Base-by-base conservation (phyloP, 106 monocot genomes). In the Narthecium ossifragum region DNA sequence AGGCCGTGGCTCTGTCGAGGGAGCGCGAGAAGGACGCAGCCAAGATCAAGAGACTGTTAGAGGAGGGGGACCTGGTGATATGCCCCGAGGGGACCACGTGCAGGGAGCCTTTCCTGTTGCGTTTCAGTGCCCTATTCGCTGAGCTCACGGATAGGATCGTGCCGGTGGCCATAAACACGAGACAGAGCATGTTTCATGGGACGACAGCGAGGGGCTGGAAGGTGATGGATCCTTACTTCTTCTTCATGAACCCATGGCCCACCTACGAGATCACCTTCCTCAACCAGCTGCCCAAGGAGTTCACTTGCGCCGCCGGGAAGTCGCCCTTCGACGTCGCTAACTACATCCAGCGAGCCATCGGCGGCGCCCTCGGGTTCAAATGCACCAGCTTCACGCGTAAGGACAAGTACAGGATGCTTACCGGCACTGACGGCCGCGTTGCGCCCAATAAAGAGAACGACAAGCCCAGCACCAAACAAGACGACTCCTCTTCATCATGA, bases 171-270 rank as follows among this genome's bases (percentile, higher is more conserved):
- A 70, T 77, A 53, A 70, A 65, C 46, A 77, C 76, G 28, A 65
- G 60, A 46, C 76, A 77, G 60, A 55, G 70, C 46, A 64, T 77
- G 70, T 77, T 77, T 60, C 70, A 77, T 46, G 76, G 76, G 22
- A 70, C 58, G 8, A 65, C 70, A 1, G 76, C 46, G 33, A 48
- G 65, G 43, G 76, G 76, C 18, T 70, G 57, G 58, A 77, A 77
- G 46, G 13, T 70, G 22, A 13, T 77, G 21, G 57, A 60, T 43
- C 60, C 60, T 9, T 60, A 60, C 41, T 41, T 60, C 41, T 17
- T 60, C 5, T 60, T 60, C 60, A 60, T 60, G 60, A 60, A 60
- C 27, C 60, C 60, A 14, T 6, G 39, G 41, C 60, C 60, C 3
- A 24, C 26, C 7, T 60, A 45, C 26, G 41, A 60, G 60, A 45